phyloP scores from a whole-genome alignment of 768 basidiomycete species.

The Cystofilobasidium capitatum region DNA sequence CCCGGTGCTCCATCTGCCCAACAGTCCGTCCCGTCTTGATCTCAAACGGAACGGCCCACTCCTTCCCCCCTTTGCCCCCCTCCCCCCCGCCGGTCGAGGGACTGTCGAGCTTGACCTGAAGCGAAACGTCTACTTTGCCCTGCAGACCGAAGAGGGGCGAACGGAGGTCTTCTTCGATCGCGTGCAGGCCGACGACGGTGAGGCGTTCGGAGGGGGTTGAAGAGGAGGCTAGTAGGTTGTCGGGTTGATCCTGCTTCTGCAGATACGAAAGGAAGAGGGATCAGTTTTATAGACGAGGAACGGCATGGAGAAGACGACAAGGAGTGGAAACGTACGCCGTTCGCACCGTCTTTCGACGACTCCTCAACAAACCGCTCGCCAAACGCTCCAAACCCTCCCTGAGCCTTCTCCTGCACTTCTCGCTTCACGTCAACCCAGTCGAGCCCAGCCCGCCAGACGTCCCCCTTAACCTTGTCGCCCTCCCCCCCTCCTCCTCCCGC shows the following conservation, averaged over 20 bases:
- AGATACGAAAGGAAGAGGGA: slow-evolving; percentile 36
- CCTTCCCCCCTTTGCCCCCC: slow-evolving; percentile 28
- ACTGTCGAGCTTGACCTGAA: slow-evolving; percentile 53
- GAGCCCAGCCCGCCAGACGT: slow-evolving; percentile 38
- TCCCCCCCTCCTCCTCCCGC: neutral
- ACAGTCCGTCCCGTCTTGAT: slow-evolving; percentile 84
- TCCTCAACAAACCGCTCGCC: slow-evolving; percentile 48
- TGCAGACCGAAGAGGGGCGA: slow-evolving; percentile 89
- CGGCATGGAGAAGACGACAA: neutral
- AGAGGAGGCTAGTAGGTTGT: slow-evolving; percentile 47
- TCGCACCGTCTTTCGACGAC: neutral
- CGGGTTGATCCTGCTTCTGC: slow-evolving; percentile 59
- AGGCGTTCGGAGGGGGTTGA: slow-evolving; percentile 45
- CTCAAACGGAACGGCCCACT: slow-evolving; percentile 65
- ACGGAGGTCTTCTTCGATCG: slow-evolving; percentile 96
- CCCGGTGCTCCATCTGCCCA: slow-evolving; percentile 81
- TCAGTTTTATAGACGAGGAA: slow-evolving; percentile 10
- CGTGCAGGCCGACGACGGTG: slow-evolving; percentile 65
- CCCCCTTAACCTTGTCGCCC: slow-evolving; percentile 11
- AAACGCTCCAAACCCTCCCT: slow-evolving; percentile 36
- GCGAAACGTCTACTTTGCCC: slow-evolving; percentile 88
- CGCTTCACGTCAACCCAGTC: slow-evolving; percentile 37
- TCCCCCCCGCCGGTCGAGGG: slow-evolving; percentile 21
- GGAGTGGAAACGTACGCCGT: neutral
- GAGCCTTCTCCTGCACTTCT: slow-evolving; percentile 38